A percentile compares a stretch with the other conserved stretches of the same genome.
These are phyloP conservation scores for Onygena corvina DNA, from an alignment of 2,329 filamentous ascomycete genomes.

Conservation along the genomic window DNA sequence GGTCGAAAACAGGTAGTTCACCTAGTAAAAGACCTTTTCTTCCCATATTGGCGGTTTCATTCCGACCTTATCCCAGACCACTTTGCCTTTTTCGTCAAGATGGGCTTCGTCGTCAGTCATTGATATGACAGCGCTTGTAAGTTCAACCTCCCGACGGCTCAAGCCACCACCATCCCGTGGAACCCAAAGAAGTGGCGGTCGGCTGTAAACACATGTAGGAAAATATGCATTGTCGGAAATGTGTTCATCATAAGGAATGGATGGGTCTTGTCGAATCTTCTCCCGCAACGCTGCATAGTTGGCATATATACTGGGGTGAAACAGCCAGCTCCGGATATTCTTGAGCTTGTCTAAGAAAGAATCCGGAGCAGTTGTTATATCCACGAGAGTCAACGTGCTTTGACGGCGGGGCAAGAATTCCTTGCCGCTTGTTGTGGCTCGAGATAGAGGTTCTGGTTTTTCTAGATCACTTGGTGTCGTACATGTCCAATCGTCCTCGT, in stretches of 20 bases:
- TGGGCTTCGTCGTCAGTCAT: slow-evolving; percentile 68
- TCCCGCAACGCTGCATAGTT: slow-evolving; percentile 62
- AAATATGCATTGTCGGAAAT: slow-evolving; percentile 57
- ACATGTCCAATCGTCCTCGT: slow-evolving; percentile 24
- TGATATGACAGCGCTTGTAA: slow-evolving; percentile 56
- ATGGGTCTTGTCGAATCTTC: slow-evolving; percentile 50
- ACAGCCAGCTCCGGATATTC: slow-evolving; percentile 34
- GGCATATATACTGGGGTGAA: slow-evolving; percentile 63
- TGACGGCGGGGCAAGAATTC: slow-evolving; percentile 5
- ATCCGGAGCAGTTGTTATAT: not conserved
- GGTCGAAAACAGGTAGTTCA: too few species aligned
- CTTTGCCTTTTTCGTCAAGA: slow-evolving; percentile 56
- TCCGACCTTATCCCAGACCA: slow-evolving; percentile 48
- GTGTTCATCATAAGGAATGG: slow-evolving; percentile 50
- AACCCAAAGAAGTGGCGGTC: slow-evolving; percentile 64
- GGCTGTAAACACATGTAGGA: slow-evolving; percentile 55
- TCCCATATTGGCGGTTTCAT: slow-evolving; percentile 46
- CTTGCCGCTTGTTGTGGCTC: not conserved
- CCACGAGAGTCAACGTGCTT: slow-evolving; percentile 2
- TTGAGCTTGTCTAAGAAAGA: slow-evolving; percentile 11
- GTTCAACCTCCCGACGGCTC: slow-evolving; percentile 61
- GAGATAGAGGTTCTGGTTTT: not conserved
- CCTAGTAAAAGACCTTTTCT: slow-evolving; percentile 40
- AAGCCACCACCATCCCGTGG: slow-evolving; percentile 63
- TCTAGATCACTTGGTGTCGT: not conserved